Evolutionary conservation across 176 grass and related monocot genomes (phyloP).

Genomic region (Oryza longistaminata): DNA sequence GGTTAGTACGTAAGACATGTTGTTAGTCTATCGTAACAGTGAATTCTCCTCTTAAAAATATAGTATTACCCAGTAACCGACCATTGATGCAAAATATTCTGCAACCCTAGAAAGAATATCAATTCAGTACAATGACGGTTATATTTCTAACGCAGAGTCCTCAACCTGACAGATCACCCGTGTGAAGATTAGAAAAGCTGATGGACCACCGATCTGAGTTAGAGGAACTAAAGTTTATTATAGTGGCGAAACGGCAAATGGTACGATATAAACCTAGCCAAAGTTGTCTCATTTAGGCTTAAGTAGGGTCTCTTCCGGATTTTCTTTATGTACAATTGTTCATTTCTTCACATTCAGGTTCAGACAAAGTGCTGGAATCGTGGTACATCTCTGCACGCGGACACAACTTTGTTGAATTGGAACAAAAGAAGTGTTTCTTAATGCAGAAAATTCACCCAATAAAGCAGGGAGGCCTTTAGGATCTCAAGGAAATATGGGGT

Average conservation of each 20-base stretch:
- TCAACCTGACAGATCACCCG: background rate
- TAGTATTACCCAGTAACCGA: background rate
- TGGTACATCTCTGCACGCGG: constrained; percentile 25
- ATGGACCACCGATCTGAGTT: background rate
- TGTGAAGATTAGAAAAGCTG: background rate
- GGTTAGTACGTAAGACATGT: background rate
- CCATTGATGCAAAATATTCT: constrained; percentile 1
- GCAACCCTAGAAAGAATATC: background rate
- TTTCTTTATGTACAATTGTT: constrained; percentile 20
- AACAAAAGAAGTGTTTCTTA: constrained; percentile 10
- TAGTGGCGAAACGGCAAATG: background rate
- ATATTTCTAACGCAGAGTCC: background rate
- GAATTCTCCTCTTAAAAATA: background rate
- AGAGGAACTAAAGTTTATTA: background rate
- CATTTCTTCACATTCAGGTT: constrained; percentile 14
- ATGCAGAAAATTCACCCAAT: constrained; percentile 1
- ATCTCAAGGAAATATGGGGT: constrained; percentile 8
- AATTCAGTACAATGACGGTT: background rate
- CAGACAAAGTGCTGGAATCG: constrained; percentile 9
- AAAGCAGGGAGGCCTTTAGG: background rate
- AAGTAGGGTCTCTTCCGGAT: constrained; percentile 19
- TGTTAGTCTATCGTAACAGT: background rate
- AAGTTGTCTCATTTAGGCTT: constrained; percentile 6
- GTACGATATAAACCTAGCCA: constrained; percentile 2
- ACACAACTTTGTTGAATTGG: constrained; percentile 19